These are phyloP conservation scores for Bipolaris bicolor DNA, from an alignment of 2,329 filamentous ascomycete genomes.

Conservation along the genomic window DNA sequence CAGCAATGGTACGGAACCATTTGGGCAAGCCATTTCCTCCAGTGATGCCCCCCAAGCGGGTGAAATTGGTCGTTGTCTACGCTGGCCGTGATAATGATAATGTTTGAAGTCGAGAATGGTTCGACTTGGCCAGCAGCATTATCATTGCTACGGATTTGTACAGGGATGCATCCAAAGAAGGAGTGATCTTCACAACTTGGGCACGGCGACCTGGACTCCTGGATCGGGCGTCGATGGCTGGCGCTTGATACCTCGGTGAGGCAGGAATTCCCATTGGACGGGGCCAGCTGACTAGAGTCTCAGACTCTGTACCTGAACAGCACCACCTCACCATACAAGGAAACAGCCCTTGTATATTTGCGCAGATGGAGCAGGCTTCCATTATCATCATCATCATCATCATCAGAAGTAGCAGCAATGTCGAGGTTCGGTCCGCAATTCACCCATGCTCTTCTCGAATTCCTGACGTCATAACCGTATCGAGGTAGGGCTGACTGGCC, in stretches of 20 bases:
- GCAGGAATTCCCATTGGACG: constrained; percentile 7
- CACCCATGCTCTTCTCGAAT: background rate
- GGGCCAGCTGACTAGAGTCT: constrained; percentile 1
- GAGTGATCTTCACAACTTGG: constrained; percentile 12
- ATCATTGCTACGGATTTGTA: constrained; percentile 11
- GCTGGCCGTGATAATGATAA: background rate
- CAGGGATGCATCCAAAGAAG: constrained; percentile 8
- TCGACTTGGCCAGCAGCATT: background rate
- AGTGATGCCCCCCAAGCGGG: background rate
- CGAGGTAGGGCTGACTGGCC: background rate
- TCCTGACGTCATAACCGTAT: constrained; percentile 7
- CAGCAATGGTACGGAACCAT: constrained; percentile 24
- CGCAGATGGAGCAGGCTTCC: background rate
- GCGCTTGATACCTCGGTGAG: constrained; percentile 1
- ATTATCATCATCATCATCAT: background rate
- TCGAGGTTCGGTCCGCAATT: background rate
- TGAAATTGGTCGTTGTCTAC: constrained; percentile 1
- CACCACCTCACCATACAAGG: background rate
- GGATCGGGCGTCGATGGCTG: constrained; percentile 14
- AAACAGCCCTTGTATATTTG: background rate
- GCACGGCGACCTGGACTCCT: constrained; percentile 16
- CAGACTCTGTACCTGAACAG: constrained; percentile 3
- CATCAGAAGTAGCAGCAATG: background rate
- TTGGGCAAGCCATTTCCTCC: constrained; percentile 23
- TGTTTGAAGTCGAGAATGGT: background rate